phyloP scores from a whole-genome alignment of 768 basidiomycete genomes.

The Mrakia frigida region DNA sequence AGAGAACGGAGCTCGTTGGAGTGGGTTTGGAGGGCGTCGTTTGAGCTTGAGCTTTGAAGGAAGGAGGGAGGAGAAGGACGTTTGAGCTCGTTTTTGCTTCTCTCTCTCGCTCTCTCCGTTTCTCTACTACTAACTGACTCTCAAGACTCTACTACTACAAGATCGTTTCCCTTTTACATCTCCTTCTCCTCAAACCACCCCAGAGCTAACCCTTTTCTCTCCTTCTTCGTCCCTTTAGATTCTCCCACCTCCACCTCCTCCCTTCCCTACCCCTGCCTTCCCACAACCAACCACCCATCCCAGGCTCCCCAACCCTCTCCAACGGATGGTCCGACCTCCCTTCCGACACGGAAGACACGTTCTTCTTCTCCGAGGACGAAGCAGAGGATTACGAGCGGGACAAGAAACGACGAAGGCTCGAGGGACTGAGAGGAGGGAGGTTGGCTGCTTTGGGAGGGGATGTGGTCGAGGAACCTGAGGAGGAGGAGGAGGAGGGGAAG shows the following conservation, averaged over 20 bases:
- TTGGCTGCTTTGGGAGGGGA: slow-evolving; percentile 51
- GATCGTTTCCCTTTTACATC: not conserved
- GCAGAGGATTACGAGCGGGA: slow-evolving; percentile 60
- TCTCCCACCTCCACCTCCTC: slow-evolving; percentile 71
- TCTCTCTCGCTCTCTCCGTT: slow-evolving; percentile 17
- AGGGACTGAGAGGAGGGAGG: slow-evolving; percentile 60
- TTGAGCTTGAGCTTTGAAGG: not conserved
- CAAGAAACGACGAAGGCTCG: slow-evolving; percentile 62
- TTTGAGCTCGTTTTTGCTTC: not conserved
- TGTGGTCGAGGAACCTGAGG: slow-evolving; percentile 3
- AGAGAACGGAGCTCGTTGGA: not conserved
- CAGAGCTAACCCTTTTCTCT: not conserved
- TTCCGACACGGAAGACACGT: slow-evolving; percentile 78
- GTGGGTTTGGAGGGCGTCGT: not conserved
- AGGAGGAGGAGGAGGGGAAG: slow-evolving; percentile 1
- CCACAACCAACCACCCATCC: slow-evolving; percentile 32
- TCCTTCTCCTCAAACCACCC: not conserved
- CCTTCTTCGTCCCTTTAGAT: slow-evolving; percentile 49
- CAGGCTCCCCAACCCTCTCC: slow-evolving; percentile 48
- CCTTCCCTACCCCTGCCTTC: slow-evolving; percentile 42
- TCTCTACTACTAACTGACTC: slow-evolving; percentile 32
- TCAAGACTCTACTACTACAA: slow-evolving; percentile 10
- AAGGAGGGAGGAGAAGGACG: no score
- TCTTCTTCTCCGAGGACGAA: slow-evolving; percentile 67
- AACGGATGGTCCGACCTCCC: slow-evolving; percentile 76